Conservation (phyloP, 2,329 filamentous ascomycete species). For the Rhinocladiella similis region DNA sequence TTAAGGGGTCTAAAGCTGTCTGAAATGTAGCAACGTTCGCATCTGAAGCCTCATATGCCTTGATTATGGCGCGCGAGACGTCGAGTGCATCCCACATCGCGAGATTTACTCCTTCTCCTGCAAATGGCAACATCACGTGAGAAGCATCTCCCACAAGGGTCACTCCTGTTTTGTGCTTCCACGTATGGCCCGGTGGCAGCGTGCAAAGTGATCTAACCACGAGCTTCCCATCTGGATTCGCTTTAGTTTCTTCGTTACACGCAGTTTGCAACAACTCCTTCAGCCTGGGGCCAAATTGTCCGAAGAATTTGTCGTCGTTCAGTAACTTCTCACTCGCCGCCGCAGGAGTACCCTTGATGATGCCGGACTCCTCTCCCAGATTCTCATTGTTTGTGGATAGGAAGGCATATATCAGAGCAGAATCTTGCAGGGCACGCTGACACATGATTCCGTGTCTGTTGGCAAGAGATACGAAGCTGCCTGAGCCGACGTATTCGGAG, state of each 20-base stretch:
- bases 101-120: slow-evolving; percentile 34
- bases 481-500: slow-evolving; percentile 29
- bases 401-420: slow-evolving; percentile 30
- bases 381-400: slow-evolving; percentile 30
- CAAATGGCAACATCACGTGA: slow-evolving; percentile 34
- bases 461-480: slow-evolving; percentile 30
- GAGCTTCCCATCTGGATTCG: slow-evolving; percentile 11
- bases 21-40: slow-evolving; percentile 9
- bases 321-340: slow-evolving; percentile 15
- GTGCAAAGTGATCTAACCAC: slow-evolving; percentile 25
- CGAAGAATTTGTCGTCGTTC: slow-evolving; percentile 14
- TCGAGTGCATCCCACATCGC: slow-evolving; percentile 32
- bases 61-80: slow-evolving; percentile 25
- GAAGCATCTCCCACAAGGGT: slow-evolving; percentile 35
- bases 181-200: slow-evolving; percentile 26
- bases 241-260: slow-evolving; percentile 26
- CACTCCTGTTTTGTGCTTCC: slow-evolving; percentile 25
- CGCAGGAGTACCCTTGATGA: slow-evolving; percentile 5
- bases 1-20: slow-evolving; percentile 17
- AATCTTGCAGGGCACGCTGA: slow-evolving; percentile 31
- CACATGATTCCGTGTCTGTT: slow-evolving; percentile 31
- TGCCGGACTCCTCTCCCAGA: slow-evolving; percentile 9
- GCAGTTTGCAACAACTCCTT: slow-evolving; percentile 29
- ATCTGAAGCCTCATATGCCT: slow-evolving; percentile 7
- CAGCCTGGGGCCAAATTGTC: slow-evolving; percentile 18